phyloP scores from a whole-genome alignment of 306 rosid genomes.

The Dalbergia cochinchinensis region DNA sequence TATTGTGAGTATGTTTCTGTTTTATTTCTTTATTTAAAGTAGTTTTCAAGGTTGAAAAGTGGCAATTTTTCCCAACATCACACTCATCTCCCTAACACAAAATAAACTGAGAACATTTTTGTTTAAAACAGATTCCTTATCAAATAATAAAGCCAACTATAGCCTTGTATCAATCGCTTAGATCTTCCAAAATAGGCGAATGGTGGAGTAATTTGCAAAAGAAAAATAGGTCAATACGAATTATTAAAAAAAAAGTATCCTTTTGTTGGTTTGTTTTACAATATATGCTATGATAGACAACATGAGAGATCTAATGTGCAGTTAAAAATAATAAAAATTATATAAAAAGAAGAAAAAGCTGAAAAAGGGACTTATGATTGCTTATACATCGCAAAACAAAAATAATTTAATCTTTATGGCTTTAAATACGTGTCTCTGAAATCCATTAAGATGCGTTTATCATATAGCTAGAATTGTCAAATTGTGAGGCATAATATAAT shows the following conservation, averaged over 20 bases:
- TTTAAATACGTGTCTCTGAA: background rate
- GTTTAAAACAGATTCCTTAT: background rate
- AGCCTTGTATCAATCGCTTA: background rate
- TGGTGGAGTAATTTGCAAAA: background rate
- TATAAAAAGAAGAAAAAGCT: conserved; percentile 34
- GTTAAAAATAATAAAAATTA: background rate
- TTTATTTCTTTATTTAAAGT: no score
- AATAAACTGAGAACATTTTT: background rate
- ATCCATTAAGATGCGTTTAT: no score
- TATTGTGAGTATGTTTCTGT: no score
- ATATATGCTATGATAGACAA: background rate
- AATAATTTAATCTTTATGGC: background rate
- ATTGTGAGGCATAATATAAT: no score
- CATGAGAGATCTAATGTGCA: background rate
- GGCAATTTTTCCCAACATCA: no score
- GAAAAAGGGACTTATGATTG: conserved; percentile 14
- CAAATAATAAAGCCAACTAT: background rate
- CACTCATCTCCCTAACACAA: background rate
- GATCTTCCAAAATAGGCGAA: background rate
- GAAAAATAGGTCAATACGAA: background rate
- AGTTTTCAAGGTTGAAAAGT: no score
- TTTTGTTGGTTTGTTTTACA: background rate
- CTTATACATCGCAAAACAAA: conserved; percentile 11
- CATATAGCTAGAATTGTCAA: no score
- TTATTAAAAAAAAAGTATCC: no score